phyloP scores from a whole-genome alignment of 139 green algal species.

The Asterochloris sp. region DNA sequence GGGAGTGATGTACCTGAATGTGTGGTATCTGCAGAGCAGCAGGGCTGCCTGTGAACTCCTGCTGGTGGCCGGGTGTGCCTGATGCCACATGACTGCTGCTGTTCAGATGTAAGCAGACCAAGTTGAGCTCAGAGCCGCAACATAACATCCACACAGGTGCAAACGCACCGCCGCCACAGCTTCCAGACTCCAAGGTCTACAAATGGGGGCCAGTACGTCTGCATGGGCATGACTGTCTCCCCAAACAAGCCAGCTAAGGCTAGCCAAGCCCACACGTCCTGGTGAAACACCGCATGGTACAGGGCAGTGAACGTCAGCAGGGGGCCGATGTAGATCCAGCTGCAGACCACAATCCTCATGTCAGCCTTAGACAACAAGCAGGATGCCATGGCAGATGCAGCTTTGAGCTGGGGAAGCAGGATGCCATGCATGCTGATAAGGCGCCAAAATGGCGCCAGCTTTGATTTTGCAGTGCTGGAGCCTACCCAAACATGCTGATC shows the following conservation, averaged over 20 bases:
- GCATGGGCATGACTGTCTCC: neutral
- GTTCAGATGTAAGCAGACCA: neutral
- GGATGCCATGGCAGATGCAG: neutral
- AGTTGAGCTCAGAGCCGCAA: neutral
- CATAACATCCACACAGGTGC: neutral
- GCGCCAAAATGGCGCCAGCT: neutral
- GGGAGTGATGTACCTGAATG: constrained; percentile 15
- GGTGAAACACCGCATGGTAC: neutral
- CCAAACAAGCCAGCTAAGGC: neutral
- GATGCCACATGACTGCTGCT: neutral
- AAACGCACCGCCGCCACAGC: constrained; percentile 3
- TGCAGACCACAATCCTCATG: neutral
- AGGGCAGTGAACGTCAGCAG: neutral
- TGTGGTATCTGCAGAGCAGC: constrained; percentile 6
- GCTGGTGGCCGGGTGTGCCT: neutral
- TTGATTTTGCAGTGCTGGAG: neutral
- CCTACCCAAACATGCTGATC: constrained; percentile 13
- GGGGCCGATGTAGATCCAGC: constrained; percentile 9
- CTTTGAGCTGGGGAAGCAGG: neutral
- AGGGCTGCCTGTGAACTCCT: neutral
- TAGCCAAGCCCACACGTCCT: neutral
- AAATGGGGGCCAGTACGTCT: constrained; percentile 14
- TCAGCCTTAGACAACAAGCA: no score
- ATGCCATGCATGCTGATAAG: neutral
- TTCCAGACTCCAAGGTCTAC: constrained; percentile 7